Percentiles rank a stretch among this genome's conserved stretches.
These are phyloP conservation scores for Adiantum capillusveneris DNA, from an alignment of 75 land plant species.

Conservation along the genomic window DNA sequence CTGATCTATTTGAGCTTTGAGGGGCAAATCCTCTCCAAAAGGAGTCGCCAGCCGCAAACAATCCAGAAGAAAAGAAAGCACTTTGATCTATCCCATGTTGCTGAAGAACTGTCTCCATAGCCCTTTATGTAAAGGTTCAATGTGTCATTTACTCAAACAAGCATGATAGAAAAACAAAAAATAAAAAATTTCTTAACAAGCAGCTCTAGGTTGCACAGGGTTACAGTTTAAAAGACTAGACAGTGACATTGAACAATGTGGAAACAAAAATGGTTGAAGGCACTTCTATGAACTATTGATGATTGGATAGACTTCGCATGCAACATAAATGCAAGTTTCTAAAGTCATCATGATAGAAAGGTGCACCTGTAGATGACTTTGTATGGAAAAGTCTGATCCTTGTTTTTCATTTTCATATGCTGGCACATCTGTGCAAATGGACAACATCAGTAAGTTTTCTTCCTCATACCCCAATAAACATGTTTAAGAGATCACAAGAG, in stretches of 20 bases:
- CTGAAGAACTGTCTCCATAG: slow-evolving; percentile 65
- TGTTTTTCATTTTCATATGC: slow-evolving; percentile 89
- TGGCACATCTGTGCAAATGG: slow-evolving; percentile 71
- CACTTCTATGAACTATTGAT: too few relatives aligned
- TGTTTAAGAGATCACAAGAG: neutral
- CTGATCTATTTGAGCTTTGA: slow-evolving; percentile 5
- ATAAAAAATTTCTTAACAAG: too few relatives aligned
- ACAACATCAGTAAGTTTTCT: neutral
- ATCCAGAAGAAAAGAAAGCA: slow-evolving; percentile 44
- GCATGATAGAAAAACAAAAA: neutral
- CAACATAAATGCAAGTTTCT: too few relatives aligned
- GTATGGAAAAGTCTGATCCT: slow-evolving; percentile 83
- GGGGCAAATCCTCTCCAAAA: slow-evolving; percentile 25
- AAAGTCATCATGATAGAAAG: neutral
- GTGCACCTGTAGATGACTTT: slow-evolving; percentile 89
- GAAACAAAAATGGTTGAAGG: neutral
- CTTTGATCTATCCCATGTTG: slow-evolving; percentile 67
- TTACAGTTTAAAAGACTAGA: neutral
- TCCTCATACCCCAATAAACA: neutral
- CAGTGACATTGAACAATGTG: neutral
- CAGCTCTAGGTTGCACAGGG: too few relatives aligned
- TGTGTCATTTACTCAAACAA: neutral
- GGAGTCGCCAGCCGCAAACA: slow-evolving; percentile 31
- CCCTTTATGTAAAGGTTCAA: slow-evolving; percentile 31
- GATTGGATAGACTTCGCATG: too few relatives aligned